Evolutionary conservation across 2,329 filamentous ascomycete genomes (phyloP), one percentile per base, ranked within the genome.

Genomic region (Alternaria ethzedia): DNA sequence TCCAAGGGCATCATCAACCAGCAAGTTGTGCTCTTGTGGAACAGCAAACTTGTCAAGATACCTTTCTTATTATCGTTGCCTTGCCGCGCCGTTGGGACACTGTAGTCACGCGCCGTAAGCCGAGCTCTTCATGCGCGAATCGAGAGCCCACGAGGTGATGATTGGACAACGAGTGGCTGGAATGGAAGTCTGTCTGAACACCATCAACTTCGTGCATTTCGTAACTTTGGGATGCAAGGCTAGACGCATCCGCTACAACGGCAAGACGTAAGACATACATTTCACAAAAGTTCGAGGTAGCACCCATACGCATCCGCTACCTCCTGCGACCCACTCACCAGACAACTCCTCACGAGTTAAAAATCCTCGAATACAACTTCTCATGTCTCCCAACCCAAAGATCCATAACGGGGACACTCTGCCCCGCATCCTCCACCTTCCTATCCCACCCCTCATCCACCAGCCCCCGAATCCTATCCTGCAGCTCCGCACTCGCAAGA

Each of bases 331-430:
- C 6, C 2, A n/a, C 46, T 28, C 12, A 5, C 12, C 32, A 9
- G 26, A 51, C 12, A n/a, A 13, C 17, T 15, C 28, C 10, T 72
- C 74, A 95, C 71, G 91, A 94, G 80, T 96, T 96, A 76, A 96
- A 96, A 58, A 96, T 95, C 71, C 92, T 88, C 62, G 91, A 94
- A 79, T 96, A 96, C 67, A 96, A 78, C 76, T 93, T 83, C 84
- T 96, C 92, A 78, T 96, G 92, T 75, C 92, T 86, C 4, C 92
- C 92, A 74, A 94, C 85, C 92, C 92, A 96, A 30, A 96, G 78
- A 82, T 96, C 92, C 86, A 95, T 89, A 2, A 89, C 86, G 1
- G 92, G 92, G 65, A 93, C 89, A 59, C 84, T 89, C 82, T 95
- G 91, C 6, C 90, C 91, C 4, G 92, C 91, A 66, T 90, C 86